These are phyloP conservation scores for Aspergillus panamensis DNA, from an alignment of 495 filamentous ascomycete species.

Conservation along the genomic window DNA sequence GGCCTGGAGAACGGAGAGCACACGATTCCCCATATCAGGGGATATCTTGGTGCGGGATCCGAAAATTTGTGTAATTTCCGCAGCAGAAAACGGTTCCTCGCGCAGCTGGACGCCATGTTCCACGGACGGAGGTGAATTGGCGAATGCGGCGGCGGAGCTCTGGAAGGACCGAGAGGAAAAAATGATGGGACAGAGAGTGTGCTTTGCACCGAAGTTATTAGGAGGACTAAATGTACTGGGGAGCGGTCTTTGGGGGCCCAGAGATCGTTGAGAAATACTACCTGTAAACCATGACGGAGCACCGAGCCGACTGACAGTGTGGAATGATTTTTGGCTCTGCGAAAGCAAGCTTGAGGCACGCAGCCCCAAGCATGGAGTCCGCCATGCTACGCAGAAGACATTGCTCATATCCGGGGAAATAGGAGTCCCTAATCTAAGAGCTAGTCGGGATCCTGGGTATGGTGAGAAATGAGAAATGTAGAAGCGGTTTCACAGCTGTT, in stretches of 20 bases:
- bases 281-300: conserved; percentile 21
- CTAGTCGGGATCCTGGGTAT: neutral
- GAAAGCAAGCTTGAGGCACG: conserved; percentile 29
- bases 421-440: neutral
- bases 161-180: conserved; percentile 25
- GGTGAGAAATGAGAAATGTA: neutral
- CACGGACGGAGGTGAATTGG: conserved; percentile 11
- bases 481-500: neutral
- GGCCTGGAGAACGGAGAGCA: conserved; percentile 67
- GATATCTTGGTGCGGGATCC: conserved; percentile 44
- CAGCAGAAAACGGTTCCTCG: conserved; percentile 39
- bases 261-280: conserved; percentile 20
- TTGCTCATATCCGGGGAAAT: conserved; percentile 44
- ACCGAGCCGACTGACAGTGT: conserved; percentile 24
- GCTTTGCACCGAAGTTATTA: neutral
- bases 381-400: conserved; percentile 46
- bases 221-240: neutral
- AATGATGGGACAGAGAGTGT: neutral
- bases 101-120: conserved; percentile 25
- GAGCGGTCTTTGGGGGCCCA: conserved; percentile 11
- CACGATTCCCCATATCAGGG: conserved; percentile 54
- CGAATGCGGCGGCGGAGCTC: conserved; percentile 17
- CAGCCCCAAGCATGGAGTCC: conserved; percentile 42
- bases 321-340: conserved; percentile 14
- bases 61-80: conserved; percentile 63